A percentile compares a stretch with the other conserved stretches of the same genome.
Conservation (phyloP, 495 filamentous ascomycete species). For the Aspergillus egyptiacus region DNA sequence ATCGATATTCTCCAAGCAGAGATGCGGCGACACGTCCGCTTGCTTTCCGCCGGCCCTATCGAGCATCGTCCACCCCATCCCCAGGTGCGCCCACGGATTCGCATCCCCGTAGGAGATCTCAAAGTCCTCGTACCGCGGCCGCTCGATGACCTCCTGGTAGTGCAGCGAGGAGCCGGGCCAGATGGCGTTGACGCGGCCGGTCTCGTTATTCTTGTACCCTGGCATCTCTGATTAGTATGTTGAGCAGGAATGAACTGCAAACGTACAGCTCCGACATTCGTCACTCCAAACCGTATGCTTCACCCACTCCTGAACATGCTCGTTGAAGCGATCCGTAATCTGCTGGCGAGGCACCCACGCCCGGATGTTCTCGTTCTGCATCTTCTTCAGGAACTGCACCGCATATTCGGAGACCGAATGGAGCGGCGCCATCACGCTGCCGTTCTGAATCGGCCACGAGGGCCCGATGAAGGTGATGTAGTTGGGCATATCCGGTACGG, state of each 20-base stretch:
- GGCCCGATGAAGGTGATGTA: slow-evolving; percentile 1
- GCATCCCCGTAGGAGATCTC: background rate
- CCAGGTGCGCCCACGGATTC: background rate
- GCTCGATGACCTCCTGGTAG: background rate
- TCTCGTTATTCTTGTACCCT: slow-evolving; percentile 6
- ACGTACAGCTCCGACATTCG: background rate
- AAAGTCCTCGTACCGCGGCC: slow-evolving; percentile 1
- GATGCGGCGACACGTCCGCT: background rate
- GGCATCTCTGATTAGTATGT: background rate
- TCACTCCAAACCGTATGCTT: background rate
- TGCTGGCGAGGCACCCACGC: background rate
- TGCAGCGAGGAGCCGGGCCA: background rate
- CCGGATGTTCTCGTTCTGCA: slow-evolving; percentile 2
- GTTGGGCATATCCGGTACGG: slow-evolving; percentile 1
- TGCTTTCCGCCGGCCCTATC: background rate
- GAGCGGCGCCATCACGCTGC: background rate
- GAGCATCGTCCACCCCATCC: background rate
- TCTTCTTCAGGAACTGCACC: background rate
- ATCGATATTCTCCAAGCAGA: background rate
- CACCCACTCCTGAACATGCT: slow-evolving; percentile 2
- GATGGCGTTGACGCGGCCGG: slow-evolving; percentile 1
- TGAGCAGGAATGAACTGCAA: background rate
- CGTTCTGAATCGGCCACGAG: slow-evolving; percentile 1
- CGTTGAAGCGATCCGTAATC: background rate
- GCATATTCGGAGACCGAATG: background rate